A percentile compares a stretch with the other conserved stretches of the same genome.
Evolutionary conservation across 306 rosid genomes (phyloP).

Genomic region (Vicia sativa): DNA sequence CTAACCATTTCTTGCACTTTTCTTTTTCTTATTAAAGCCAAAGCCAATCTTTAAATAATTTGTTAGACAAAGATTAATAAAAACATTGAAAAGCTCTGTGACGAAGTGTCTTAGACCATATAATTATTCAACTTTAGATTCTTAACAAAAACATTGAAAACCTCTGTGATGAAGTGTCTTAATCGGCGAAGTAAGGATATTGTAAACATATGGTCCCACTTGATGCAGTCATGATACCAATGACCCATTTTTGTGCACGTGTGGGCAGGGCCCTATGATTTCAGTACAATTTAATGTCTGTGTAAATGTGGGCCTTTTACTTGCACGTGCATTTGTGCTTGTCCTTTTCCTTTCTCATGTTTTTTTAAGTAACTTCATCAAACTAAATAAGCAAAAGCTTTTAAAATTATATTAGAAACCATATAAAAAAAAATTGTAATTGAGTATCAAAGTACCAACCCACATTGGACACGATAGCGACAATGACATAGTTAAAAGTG

Average conservation of each 20-base stretch:
- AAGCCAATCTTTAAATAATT: conserved; percentile 14
- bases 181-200: conserved; percentile 42
- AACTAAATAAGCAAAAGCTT: neutral
- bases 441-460: no score
- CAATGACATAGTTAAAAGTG: no score
- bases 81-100: neutral
- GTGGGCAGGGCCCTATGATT: conserved; percentile 53
- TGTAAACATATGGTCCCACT: conserved; percentile 47
- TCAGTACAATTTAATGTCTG: conserved; percentile 61
- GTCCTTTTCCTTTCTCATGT: conserved; percentile 15
- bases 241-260: conserved; percentile 53
- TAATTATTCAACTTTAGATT: no score
- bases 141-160: neutral
- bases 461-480: no score
- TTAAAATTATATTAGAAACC: neutral
- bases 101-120: conserved; percentile 45
- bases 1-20: neutral
- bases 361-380: neutral
- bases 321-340: conserved; percentile 74
- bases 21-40: conserved; percentile 21
- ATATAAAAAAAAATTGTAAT: neutral
- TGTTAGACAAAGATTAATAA: conserved; percentile 7
- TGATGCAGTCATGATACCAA: conserved; percentile 41
- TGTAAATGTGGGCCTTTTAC: conserved; percentile 72
- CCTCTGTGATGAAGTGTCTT: conserved; percentile 44